Percentiles rank a stretch among this genome's conserved stretches.
phyloP scores from a whole-genome alignment of 148 eudicot genomes.

The Vaccinium myrtillus region DNA sequence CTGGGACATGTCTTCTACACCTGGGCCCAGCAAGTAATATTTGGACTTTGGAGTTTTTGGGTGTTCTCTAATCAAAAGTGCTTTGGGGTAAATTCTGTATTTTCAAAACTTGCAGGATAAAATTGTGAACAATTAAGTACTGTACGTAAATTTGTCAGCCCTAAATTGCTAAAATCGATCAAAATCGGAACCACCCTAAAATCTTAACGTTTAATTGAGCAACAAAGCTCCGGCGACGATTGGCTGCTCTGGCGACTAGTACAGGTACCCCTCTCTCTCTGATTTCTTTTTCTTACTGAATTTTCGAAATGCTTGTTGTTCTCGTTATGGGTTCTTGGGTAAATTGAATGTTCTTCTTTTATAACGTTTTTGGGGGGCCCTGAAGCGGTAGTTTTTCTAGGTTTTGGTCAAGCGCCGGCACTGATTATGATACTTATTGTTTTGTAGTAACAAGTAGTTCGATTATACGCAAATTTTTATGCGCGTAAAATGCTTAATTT shows the following conservation, averaged over 20 bases:
- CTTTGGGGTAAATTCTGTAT: neutral
- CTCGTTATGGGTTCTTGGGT: neutral
- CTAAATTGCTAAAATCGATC: neutral
- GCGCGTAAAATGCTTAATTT: neutral
- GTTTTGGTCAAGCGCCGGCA: neutral
- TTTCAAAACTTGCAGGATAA: neutral
- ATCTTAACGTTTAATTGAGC: neutral
- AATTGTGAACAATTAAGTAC: neutral
- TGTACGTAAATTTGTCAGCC: neutral
- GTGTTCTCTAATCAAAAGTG: no score
- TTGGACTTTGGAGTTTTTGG: neutral
- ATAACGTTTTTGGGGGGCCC: neutral
- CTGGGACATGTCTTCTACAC: neutral
- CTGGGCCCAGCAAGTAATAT: neutral
- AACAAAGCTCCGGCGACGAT: neutral
- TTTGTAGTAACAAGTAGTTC: neutral
- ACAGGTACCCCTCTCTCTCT: neutral
- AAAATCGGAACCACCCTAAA: constrained; percentile 4
- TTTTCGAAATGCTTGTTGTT: neutral
- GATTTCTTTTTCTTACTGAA: neutral
- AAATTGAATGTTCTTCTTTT: neutral
- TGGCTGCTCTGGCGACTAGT: neutral
- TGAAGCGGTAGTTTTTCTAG: neutral
- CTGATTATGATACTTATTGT: neutral
- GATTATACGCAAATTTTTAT: neutral